Evolutionary conservation across 371 early-diverging fungal genomes (phyloP), one percentile per base, ranked within the genome.

Genomic region (Mucor indicus): DNA sequence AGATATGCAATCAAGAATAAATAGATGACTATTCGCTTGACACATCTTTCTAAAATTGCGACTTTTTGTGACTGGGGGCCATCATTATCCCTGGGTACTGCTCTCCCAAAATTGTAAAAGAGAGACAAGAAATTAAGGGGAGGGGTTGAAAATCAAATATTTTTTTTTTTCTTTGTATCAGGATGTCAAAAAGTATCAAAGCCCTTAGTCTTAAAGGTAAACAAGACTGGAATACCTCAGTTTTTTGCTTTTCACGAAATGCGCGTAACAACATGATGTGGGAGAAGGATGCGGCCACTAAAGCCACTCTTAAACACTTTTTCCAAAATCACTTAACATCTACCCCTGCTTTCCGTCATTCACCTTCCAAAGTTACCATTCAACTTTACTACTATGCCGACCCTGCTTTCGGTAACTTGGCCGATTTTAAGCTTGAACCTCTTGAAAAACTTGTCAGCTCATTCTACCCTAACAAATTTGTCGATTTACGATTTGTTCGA

Each of bases 121-220:
- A n/a, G n/a, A n/a, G n/a, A n/a, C n/a, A n/a, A n/a, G n/a, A n/a
- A n/a, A n/a, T n/a, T n/a, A n/a, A n/a, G n/a, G n/a, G n/a, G n/a
- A n/a, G n/a, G n/a, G n/a, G n/a, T n/a, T n/a, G n/a, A n/a, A n/a
- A n/a, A n/a, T n/a, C n/a, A n/a, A n/a, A n/a, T n/a, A n/a, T 43
- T 31, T 23, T 11, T n/a, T 11, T 33, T 4, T 43, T 31, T 21
- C 15, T 8, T 15, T 23, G 41, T n/a, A n/a, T n/a, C n/a, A n/a
- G n/a, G n/a, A 76, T 76, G 77, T 72, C 73, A 27, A 76, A 72
- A 57, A 72, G 73, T 56, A 65, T 72, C 57, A 71, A 68, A 46
- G 77, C 77, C 24, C 66, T 76, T 33, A 64, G 73, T 39, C 54
- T 76, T 6, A 72, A 72, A 44, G 69, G 71, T 37, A 72, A 72